A percentile compares a stretch with the other conserved stretches of the same genome.
Conservation (phyloP, 305 asterid species). For the Fraxinus latifolia region DNA sequence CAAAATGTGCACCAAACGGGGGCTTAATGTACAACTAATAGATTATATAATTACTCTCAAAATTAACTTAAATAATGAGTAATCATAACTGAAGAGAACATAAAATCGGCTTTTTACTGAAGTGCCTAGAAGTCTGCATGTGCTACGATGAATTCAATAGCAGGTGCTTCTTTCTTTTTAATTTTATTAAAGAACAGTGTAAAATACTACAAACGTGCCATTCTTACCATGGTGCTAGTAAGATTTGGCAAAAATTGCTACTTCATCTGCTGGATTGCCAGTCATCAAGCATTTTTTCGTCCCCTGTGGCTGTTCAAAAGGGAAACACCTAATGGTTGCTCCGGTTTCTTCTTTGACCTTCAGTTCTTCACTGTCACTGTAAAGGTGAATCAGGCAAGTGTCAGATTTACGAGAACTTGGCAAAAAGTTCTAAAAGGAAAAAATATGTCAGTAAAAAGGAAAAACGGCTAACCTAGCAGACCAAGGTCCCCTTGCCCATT, state of each 20-base stretch:
- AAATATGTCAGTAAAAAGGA: background rate
- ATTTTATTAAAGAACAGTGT: background rate
- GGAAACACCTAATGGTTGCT: slow-evolving; percentile 91
- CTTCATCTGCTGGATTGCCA: slow-evolving; percentile 81
- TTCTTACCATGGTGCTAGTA: slow-evolving; percentile 37
- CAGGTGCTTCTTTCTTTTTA: background rate
- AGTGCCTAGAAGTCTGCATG: background rate
- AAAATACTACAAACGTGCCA: background rate
- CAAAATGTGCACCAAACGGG: no score
- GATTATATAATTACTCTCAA: slow-evolving; percentile 6
- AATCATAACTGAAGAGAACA: background rate
- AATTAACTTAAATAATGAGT: background rate
- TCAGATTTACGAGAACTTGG: background rate
- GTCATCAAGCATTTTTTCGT: slow-evolving; percentile 80
- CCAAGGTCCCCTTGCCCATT: slow-evolving; percentile 99
- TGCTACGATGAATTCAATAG: background rate
- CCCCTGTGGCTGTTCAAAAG: slow-evolving; percentile 83
- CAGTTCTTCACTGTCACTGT: slow-evolving; percentile 69
- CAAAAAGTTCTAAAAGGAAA: background rate
- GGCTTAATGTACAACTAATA: slow-evolving; percentile 11
- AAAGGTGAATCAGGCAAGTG: slow-evolving; percentile 7
- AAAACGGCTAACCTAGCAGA: slow-evolving; percentile 65
- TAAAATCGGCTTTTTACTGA: background rate
- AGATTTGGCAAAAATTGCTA: slow-evolving; percentile 91
- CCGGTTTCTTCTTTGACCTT: slow-evolving; percentile 96